phyloP scores from a whole-genome alignment of 306 rosid species.

The Vigna mungo region DNA sequence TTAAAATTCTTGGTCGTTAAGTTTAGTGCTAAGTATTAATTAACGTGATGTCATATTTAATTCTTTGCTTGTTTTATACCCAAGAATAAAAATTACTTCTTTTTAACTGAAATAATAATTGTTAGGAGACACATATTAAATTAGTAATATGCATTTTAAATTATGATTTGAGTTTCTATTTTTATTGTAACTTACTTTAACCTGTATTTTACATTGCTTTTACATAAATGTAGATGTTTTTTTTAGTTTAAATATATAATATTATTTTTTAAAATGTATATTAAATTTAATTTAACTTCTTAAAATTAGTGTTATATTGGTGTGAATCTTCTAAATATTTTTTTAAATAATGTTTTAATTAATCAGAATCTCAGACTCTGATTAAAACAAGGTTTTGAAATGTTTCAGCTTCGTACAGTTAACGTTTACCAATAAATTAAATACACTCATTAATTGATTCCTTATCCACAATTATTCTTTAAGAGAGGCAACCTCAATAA shows the following conservation, averaged over 20 bases:
- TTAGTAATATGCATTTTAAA: neutral
- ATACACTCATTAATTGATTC: neutral
- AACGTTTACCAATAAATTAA: neutral
- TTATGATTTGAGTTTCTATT: neutral
- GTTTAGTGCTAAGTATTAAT: neutral
- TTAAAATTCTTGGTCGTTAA: neutral
- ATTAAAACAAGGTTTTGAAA: slow-evolving; percentile 18
- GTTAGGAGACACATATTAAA: neutral
- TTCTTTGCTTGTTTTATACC: neutral
- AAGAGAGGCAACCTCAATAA: too few species aligned
- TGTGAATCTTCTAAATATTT: too few species aligned
- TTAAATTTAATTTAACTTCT: too few species aligned
- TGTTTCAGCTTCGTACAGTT: neutral
- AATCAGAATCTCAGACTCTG: too few species aligned
- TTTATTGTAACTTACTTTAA: neutral
- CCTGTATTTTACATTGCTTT: neutral
- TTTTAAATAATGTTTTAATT: too few species aligned
- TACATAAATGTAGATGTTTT: too few species aligned
- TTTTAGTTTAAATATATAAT: too few species aligned
- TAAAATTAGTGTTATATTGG: too few species aligned
- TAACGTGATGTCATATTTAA: neutral
- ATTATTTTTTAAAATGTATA: too few species aligned
- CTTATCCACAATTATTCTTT: neutral
- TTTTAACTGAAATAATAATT: neutral
- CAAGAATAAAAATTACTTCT: neutral